Evolutionary conservation across 441 rosid species (phyloP), one percentile per base, ranked within the genome.

Genomic region (Mallotus repandus): DNA sequence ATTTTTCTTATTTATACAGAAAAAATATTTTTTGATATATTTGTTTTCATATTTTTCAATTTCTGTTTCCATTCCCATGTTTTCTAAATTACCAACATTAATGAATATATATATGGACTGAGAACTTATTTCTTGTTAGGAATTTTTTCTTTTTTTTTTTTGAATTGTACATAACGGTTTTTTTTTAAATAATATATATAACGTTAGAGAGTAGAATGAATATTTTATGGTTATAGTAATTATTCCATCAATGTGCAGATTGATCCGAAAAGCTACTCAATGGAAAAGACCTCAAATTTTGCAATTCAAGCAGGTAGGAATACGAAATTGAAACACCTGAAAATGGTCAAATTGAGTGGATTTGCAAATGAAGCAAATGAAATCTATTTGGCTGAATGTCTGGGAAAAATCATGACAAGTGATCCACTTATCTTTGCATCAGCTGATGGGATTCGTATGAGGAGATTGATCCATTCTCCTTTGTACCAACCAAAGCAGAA

Each of bases 331-430:
- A 71, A 45, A 29, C 71, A 76, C 75, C 80, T 87, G 22, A 77
- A 81, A 74, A 14, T 81, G 66, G 83, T 88, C 14, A 84, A 80
- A 77, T 14, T 88, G 76, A 88, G 86, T 25, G 88, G 89, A 50
- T 81, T 82, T 67, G 43, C 63, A 71, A 80, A 63, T 52, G 69
- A 63, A 68, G 83, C 69, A 3, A 80, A 77, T 21, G 85, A 79
- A 69, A 77, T 62, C 63, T 66, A 65, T 54, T 68, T 86, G 45
- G 77, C 78, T 10, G 43, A 80, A 74, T 65, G 72, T 74, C 52
- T 89, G 32, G 74, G 64, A 38, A 72, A 84, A 69, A 16, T 82
- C 4, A 64, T 72, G 2, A 19, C 70, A 1, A 32, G 21, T 41
- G 74, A 86, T 15, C 83, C 84, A 41, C 29, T 77, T 21, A 75